These are phyloP conservation scores for Marasmius oreades DNA, from an alignment of 1,284 basidiomycete genomes.

Conservation along the genomic window DNA sequence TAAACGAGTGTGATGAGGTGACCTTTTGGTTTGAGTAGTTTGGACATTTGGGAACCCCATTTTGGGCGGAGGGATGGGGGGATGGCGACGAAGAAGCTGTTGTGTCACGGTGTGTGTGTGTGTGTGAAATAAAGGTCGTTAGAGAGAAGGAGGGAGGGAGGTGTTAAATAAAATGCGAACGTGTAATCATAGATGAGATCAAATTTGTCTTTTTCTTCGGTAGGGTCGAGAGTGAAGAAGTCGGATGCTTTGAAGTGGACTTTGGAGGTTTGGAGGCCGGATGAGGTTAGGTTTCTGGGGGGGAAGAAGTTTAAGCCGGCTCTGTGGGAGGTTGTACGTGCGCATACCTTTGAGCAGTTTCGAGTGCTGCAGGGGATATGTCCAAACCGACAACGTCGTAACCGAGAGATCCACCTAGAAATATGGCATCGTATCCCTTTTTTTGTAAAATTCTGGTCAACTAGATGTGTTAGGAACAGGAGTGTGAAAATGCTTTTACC, in stretches of 20 bases:
- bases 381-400: slow-evolving; percentile 53
- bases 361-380: slow-evolving; percentile 51
- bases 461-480: not conserved
- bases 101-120: no score
- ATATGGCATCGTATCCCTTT: slow-evolving; percentile 71
- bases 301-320: not conserved
- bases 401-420: slow-evolving; percentile 47
- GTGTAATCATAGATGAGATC: slow-evolving; percentile 69
- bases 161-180: slow-evolving; percentile 36
- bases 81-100: slow-evolving; percentile 75
- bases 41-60: slow-evolving; percentile 58
- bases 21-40: slow-evolving; percentile 55
- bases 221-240: slow-evolving; percentile 47
- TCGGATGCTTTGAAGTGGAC: slow-evolving; percentile 40
- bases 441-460: no score
- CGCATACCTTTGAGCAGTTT: slow-evolving; percentile 46
- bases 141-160: not conserved
- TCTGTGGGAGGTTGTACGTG: not conserved
- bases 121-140: no score
- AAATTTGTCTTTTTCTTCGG: slow-evolving; percentile 39
- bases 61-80: slow-evolving; percentile 47
- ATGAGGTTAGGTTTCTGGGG: not conserved
- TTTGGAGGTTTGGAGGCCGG: slow-evolving; percentile 20
- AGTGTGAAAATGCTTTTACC: slow-evolving; percentile 38
- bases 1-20: slow-evolving; percentile 60